phyloP scores from a whole-genome alignment of 2,329 filamentous ascomycete genomes.

The Fusarium hostae region DNA sequence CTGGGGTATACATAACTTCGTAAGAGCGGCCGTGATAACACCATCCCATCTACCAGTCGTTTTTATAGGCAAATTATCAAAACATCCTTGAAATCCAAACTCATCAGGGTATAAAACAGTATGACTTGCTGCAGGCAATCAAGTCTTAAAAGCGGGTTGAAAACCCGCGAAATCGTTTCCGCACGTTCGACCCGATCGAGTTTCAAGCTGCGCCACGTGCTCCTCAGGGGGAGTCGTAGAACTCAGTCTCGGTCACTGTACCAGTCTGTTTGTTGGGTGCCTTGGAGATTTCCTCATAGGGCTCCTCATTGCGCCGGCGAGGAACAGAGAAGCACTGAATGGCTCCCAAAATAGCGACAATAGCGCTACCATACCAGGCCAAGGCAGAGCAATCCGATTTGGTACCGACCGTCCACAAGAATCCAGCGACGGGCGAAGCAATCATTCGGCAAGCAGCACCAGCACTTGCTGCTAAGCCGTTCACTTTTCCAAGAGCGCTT shows the following conservation, averaged over 20 bases:
- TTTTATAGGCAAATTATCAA: background rate
- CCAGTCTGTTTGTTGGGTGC: constrained; percentile 33
- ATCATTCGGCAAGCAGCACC: constrained; percentile 75
- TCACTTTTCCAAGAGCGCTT: constrained; percentile 70
- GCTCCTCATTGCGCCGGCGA: constrained; percentile 44
- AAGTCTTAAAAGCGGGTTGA: background rate
- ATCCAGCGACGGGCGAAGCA: constrained; percentile 72
- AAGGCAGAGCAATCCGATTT: constrained; percentile 68
- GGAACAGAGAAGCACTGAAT: constrained; percentile 69
- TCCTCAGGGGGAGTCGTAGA: constrained; percentile 40
- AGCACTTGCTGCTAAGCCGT: constrained; percentile 73
- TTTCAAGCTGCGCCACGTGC: background rate
- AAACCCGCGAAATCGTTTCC: background rate
- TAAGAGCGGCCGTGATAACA: constrained; percentile 12
- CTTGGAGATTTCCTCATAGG: constrained; percentile 46
- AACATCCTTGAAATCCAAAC: constrained; percentile 21
- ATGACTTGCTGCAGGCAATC: constrained; percentile 4
- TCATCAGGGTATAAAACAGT: background rate
- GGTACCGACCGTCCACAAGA: constrained; percentile 70
- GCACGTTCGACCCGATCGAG: background rate
- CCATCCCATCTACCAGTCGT: background rate
- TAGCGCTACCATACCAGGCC: constrained; percentile 71
- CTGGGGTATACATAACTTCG: constrained; percentile 22
- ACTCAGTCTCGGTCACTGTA: constrained; percentile 48
- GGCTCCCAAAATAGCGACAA: constrained; percentile 66